phyloP scores from a whole-genome alignment of 2,329 filamentous ascomycete species.

The Aspergillus versicolor region DNA sequence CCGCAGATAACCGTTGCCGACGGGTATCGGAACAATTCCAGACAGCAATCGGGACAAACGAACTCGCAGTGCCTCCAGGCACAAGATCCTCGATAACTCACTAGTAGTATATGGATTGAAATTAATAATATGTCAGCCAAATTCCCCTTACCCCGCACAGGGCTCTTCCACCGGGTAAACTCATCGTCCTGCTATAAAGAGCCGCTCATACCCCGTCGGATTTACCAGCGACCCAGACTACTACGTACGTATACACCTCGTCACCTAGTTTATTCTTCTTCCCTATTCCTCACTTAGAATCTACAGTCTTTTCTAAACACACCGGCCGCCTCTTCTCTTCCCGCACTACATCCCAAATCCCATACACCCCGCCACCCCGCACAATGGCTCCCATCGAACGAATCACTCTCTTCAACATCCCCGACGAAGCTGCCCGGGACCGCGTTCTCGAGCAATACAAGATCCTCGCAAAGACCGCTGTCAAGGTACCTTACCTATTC shows the following conservation, averaged over 20 bases:
- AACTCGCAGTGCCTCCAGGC: neutral
- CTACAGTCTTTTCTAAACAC: neutral
- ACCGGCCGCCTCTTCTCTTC: neutral
- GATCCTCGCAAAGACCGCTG: constrained; percentile 42
- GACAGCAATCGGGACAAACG: neutral
- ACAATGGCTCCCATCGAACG: constrained; percentile 47
- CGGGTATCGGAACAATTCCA: constrained; percentile 3
- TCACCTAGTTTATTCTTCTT: neutral
- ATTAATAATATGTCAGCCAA: neutral
- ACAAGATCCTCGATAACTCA: neutral
- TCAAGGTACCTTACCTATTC: constrained; percentile 37
- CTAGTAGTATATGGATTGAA: neutral
- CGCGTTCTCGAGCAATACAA: constrained; percentile 48
- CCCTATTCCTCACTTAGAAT: neutral
- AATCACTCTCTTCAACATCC: constrained; percentile 56
- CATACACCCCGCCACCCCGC: neutral
- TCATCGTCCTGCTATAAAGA: neutral
- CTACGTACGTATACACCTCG: neutral
- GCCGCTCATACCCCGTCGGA: neutral
- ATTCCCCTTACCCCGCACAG: neutral
- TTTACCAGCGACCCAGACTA: neutral
- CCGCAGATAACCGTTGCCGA: constrained; percentile 1
- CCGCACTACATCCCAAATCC: neutral
- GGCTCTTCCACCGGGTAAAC: neutral
- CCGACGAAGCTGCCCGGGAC: constrained; percentile 45